Base-by-base conservation (phyloP, 345 rosid genomes). In the Lepidium sativum region DNA sequence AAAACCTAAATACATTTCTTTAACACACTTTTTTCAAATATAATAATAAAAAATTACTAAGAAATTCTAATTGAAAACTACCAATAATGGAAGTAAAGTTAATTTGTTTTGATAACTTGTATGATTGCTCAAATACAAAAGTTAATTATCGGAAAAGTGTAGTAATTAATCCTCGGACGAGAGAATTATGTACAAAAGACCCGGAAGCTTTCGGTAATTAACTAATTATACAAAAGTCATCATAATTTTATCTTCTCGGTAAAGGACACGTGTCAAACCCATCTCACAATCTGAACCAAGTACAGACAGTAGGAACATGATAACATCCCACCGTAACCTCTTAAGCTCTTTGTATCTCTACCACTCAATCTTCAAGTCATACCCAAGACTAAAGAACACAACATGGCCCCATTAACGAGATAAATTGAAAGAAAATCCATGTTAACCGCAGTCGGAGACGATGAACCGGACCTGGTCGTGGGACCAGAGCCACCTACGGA, bases 381-480 rank as follows among this genome's bases (percentile, higher is more conserved):
- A 54, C 17, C 64, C n/a, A 29, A 62, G 55, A 63, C 35, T 0
- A 49, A 41, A 56, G 21, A 20, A 27, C 35, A 63, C 23, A 58
- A 49, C 54, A 50, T 72, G 76, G 66, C 34, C 70, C 70, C 76
- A 72, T 58, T 64, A 57, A 65, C 65, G 39, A 47, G 45, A 47
- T 9, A 20, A 48, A 23, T 27, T 35, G 1, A 6, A 34, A 50
- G 29, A 44, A 9, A 55, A 63, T 23, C 70, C 23, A 71, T 64
- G 75, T 63, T 64, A 71, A 34, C 70, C 21, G n/a, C 65, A 63
- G 51, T 59, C 59, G 70, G 60, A 50, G 65, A 67, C 33, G 60
- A 54, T 54, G 73, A 73, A 60, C 68, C 40, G 32, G 77, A 60
- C 67, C 32, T 17, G 20, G 63, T 41, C 66, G 54, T 51, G 60